Evolutionary conservation across 805 yeast species (phyloP), one percentile per base, ranked within the genome.

Genomic region (Kurtzmaniella fragi): DNA sequence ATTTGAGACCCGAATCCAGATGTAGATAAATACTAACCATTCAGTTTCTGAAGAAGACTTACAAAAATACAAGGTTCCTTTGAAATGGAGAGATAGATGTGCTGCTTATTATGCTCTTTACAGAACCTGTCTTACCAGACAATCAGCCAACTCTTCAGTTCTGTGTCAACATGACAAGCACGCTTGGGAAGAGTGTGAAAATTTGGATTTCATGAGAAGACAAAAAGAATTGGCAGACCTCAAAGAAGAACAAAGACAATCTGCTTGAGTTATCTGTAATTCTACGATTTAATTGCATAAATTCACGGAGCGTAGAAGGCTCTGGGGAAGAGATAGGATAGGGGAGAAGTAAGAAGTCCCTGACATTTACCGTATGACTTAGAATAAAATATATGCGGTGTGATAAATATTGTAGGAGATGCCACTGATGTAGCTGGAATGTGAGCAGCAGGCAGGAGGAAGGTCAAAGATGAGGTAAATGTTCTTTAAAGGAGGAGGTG

Each of bases 181-280:
- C 51, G 80, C 72, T 31, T 87, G 89, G 71, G 95, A 86, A 61
- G 84, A 84, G 57, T 86, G 95, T 61, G 84, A 86, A 62, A 83
- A 83, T 59, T 61, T 80, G 60, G 95, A 87, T 57, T 85, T 82
- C 67, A 74, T 80, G 58, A 77, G 93, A 67, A 77, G 95, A 63
- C 85, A 83, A 42, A 71, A 78, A 56, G 90, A 83, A 64, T 69
- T 84, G 59, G 75, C 78, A 53, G 72, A 71, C 42, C 63, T 71
- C 49, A 81, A 79, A 57, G 73, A 61, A 40, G 47, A 58, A 42
- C 50, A 57, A 55, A 62, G 57, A 48, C 57, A 52, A 26, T 60
- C 53, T 47, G 31, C 31, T 25, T n/a, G 6, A 28, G 31, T 13
- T n/a, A 5, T 20, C 25, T 20, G 5, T 5, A 20, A 20, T 20